Evolutionary conservation across 176 grass and related monocot species (phyloP).

Genomic region (Raddia distichophylla): DNA sequence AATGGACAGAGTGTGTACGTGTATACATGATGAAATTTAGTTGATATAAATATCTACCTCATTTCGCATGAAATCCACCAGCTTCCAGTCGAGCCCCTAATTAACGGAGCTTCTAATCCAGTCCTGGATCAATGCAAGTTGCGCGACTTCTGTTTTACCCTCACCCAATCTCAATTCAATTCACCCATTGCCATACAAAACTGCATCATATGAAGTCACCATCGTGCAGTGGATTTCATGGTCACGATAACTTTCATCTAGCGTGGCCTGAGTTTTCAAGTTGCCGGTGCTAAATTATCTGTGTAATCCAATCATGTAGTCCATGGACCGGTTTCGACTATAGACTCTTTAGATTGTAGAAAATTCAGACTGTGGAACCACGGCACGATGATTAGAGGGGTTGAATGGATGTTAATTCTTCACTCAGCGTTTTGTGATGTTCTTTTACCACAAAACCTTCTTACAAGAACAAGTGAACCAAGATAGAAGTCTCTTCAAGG

Average conservation of each 20-base stretch:
- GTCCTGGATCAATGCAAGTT: slow-evolving; percentile 15
- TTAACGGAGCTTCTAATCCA: not conserved
- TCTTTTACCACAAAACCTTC: too few relatives aligned
- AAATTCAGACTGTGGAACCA: too few relatives aligned
- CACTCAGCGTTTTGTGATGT: too few relatives aligned
- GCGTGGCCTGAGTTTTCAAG: not conserved
- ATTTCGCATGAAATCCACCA: not conserved
- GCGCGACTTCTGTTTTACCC: not conserved
- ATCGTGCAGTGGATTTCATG: not conserved
- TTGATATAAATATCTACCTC: not conserved
- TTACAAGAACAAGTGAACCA: too few relatives aligned
- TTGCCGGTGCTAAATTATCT: not conserved
- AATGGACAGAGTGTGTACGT: too few relatives aligned
- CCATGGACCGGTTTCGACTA: not conserved
- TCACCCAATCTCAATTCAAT: not conserved
- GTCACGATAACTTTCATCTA: not conserved
- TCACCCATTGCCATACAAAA: not conserved
- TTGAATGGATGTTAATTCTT: too few relatives aligned
- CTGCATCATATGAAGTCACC: not conserved
- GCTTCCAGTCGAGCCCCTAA: not conserved
- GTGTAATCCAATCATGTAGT: not conserved
- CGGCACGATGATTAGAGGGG: too few relatives aligned
- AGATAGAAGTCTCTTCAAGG: too few relatives aligned
- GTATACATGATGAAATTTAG: not conserved
- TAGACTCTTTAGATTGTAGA: not conserved